Base-by-base conservation (phyloP, 192 early-diverging fungal genomes). In the Funneliformis geosporum region DNA sequence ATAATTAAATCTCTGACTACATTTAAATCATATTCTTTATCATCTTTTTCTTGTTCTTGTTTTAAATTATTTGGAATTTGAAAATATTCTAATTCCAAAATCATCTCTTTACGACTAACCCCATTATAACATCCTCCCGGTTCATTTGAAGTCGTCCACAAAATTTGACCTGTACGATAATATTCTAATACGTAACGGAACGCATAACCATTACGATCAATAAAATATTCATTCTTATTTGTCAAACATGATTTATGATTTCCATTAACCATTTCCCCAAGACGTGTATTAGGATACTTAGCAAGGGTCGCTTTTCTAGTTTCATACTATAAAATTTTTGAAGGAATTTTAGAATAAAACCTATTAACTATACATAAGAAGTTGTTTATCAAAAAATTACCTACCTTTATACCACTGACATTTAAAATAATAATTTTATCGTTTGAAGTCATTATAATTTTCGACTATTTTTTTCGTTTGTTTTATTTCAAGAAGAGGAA, bases 161-260 rank as follows among this genome's bases (percentile, higher is more conserved):
- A 66, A 25, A 74, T 78, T 14, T 40, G 27, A 39, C 75, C 75
- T n/a, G 50, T 76, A n/a, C 75, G 39, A 46, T 78, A 40, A 59
- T 78, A 78, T 21, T 78, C 76, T 25, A 78, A 23, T 16, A 78
- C 18, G 18, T 67, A 64, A 40, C 38, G 62, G 71, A 78, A 78
- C 11, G 76, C 76, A 46, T 43, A 39, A 25, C 62, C 60, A 12
- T 78, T 78, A 27, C 76, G 76, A 68, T 78, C 76, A 43, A 78
- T 16, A 27, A 78, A 78, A 25, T 78, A 78, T 76, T 76, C 60
- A 40, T 76, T 28, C 21, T 28, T 3, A 12, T 64, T 38, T 21
- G 66, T 43, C 43, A 10, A n/a, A n/a, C n/a, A n/a, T n/a, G n/a
- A n/a, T n/a, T 75, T 44, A 14, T 7, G 8, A 27, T 23, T 69